phyloP scores from a whole-genome alignment of 2,329 filamentous ascomycete species.

The Colletotrichum sidae region DNA sequence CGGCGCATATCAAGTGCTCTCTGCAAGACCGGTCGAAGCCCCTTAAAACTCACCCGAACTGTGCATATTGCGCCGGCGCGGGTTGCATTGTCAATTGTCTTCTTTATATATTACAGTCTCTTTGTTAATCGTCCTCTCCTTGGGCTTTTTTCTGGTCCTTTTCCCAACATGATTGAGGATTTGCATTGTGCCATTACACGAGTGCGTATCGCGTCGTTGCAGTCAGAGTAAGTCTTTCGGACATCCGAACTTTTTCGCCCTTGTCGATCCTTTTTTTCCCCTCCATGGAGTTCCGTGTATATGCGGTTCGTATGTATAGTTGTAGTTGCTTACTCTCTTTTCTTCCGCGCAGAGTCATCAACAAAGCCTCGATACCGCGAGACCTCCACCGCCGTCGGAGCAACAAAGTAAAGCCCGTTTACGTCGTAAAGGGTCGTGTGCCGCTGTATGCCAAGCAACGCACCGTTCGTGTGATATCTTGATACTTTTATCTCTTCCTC shows the following conservation, averaged over 20 bases:
- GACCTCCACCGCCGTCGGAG: constrained; percentile 42
- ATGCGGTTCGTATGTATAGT: too few relatives aligned
- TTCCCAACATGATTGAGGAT: constrained; percentile 51
- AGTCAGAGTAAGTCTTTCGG: constrained; percentile 57
- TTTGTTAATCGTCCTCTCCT: too few relatives aligned
- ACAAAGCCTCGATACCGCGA: constrained; percentile 4
- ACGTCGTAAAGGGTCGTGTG: constrained; percentile 38
- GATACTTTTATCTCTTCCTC: not conserved
- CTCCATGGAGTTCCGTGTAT: not conserved
- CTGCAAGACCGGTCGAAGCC: constrained; percentile 23
- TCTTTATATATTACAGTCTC: too few relatives aligned
- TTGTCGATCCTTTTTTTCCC: not conserved
- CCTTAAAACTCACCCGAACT: constrained; percentile 19
- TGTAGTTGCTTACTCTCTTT: not conserved
- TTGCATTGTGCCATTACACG: constrained; percentile 56
- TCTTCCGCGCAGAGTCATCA: constrained; percentile 21
- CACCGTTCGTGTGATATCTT: constrained; percentile 43
- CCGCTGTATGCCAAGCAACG: constrained; percentile 48
- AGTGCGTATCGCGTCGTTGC: constrained; percentile 60
- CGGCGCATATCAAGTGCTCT: constrained; percentile 30
- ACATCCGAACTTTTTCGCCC: not conserved
- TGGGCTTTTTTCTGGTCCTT: not conserved
- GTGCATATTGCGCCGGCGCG: not conserved
- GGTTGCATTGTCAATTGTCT: constrained; percentile 15
- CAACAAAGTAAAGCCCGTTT: constrained; percentile 42